Base-by-base conservation (phyloP, 495 filamentous ascomycete genomes). In the Podospora anserina region DNA sequence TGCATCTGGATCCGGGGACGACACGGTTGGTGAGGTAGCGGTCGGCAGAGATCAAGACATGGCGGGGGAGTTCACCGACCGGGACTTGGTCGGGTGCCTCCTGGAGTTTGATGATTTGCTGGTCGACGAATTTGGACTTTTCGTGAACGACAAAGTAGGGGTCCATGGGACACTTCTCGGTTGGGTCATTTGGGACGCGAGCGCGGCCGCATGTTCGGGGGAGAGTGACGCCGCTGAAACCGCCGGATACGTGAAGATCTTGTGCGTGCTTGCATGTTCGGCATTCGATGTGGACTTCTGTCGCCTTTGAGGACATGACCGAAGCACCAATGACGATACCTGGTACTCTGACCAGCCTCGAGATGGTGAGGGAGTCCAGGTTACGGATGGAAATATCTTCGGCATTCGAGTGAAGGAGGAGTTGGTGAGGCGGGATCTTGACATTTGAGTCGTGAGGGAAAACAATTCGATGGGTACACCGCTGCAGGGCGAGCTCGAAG, bases 321-420 rank as follows among this genome's bases (percentile, higher is more conserved):
- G 94, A 97, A 61, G 96, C 96, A 61, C 96, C 94, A 75, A 99
- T 98, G 59, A 99, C 91, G 69, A 99, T 99, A 49, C 96, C 96
- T 6, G 95, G 94, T 59, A 98, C 96, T 59, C 96, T 89, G 28
- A 99, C 94, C 54, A 99, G 92, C 71, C 93, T 88, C 6, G 95
- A 96, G 71, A 99, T 94, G 75, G 91, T 96, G 44, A 91, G 90
- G 11, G 96, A 94, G 74, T 94, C 93, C 20, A 99, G 86, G 71
- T 97, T 91, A 69, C 96, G 93, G 72, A 99, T 98, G 5, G 95
- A 96, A 49, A 92, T 91, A 75, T 94, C 89, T 56, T 94, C 89
- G 71, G 92, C 93, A 60, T 86, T 89, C 57, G 96, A 98, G 80
- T 97, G 95, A 67, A 99, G 88, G 61, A 98, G 92, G 28, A 99